These are phyloP conservation scores for Cystobasidiaceae sp. DNA, from an alignment of 1,284 basidiomycete genomes.

Conservation along the genomic window DNA sequence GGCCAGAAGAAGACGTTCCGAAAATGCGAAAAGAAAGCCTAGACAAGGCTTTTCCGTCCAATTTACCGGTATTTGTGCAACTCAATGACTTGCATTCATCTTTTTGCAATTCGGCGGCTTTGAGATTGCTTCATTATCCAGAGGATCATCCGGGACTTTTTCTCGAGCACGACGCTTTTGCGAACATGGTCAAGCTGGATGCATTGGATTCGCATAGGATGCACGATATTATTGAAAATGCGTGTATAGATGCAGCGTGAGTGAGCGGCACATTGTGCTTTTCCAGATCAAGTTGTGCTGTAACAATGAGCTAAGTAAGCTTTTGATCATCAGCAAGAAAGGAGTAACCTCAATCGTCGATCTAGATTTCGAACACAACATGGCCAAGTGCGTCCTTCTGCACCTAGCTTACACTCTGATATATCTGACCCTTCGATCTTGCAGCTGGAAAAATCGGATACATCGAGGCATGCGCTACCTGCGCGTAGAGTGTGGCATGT, in stretches of 20 bases:
- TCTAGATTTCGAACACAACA: slow-evolving; percentile 45
- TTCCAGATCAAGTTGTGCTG: too few relatives aligned
- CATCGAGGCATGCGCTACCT: slow-evolving; percentile 38
- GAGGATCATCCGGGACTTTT: slow-evolving; percentile 36
- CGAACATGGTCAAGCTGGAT: slow-evolving; percentile 37
- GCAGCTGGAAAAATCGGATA: slow-evolving; percentile 31
- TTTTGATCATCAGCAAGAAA: slow-evolving; percentile 33
- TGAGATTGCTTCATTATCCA: slow-evolving; percentile 35
- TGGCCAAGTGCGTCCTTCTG: slow-evolving; percentile 39
- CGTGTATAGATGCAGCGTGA: slow-evolving; percentile 42
- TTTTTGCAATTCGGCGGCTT: slow-evolving; percentile 40
- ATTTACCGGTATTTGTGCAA: slow-evolving; percentile 41
- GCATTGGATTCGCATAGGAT: slow-evolving; percentile 36
- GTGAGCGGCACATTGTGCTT: slow-evolving; percentile 17
- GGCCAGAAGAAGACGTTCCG: slow-evolving; percentile 39
- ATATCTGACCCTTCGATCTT: not conserved
- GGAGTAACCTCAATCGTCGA: slow-evolving; percentile 46
- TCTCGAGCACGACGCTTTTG: slow-evolving; percentile 42
- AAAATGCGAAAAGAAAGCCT: slow-evolving; percentile 37
- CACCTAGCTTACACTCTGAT: too few relatives aligned
- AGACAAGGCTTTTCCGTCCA: slow-evolving; percentile 35
- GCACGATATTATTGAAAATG: slow-evolving; percentile 38
- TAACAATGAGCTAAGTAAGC: too few relatives aligned
- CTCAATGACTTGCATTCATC: slow-evolving; percentile 44
- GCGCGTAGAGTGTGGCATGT: slow-evolving; percentile 45